Percentiles rank a stretch among this genome's conserved stretches.
Conservation (phyloP, 805 yeast species). For the Hanseniaspora nectarophila region DNA sequence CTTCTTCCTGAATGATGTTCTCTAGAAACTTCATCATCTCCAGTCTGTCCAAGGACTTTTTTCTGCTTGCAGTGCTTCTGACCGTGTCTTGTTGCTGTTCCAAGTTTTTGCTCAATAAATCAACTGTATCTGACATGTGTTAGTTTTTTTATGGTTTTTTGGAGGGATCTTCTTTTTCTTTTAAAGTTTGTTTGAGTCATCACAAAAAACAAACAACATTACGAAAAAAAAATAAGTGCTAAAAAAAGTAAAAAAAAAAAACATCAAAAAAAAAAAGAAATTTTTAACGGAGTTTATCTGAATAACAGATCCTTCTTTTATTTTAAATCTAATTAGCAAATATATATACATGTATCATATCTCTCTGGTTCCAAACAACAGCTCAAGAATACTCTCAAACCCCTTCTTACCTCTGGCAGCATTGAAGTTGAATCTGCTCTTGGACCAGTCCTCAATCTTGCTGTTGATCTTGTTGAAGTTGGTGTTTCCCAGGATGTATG, state of each 20-base stretch:
- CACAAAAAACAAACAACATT: neutral
- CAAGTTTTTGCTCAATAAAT: neutral
- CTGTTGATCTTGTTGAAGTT: conserved; percentile 58
- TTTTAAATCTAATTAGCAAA: too few relatives aligned
- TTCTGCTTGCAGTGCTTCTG: neutral
- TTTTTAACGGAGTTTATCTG: neutral
- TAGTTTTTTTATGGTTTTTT: too few relatives aligned
- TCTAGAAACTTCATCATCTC: conserved; percentile 13
- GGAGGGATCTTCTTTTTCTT: too few relatives aligned
- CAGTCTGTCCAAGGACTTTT: conserved; percentile 5
- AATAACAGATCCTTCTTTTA: too few relatives aligned
- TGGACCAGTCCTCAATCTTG: conserved; percentile 84
- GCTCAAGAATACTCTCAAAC: conserved; percentile 64
- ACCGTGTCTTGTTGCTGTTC: conserved; percentile 5
- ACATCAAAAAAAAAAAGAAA: neutral
- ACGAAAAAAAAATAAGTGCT: neutral
- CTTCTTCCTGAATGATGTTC: conserved; percentile 10
- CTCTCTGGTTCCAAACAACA: conserved; percentile 23
- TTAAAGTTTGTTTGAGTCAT: neutral
- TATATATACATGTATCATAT: too few relatives aligned
- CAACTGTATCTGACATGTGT: neutral
- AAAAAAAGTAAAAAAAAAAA: neutral
- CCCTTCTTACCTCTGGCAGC: conserved; percentile 74
- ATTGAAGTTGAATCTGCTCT: conserved; percentile 77
- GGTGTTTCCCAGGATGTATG: conserved; percentile 79